A percentile compares a stretch with the other conserved stretches of the same genome.
phyloP scores from a whole-genome alignment of 2,329 filamentous ascomycete species.

The Diaporthe sp. region DNA sequence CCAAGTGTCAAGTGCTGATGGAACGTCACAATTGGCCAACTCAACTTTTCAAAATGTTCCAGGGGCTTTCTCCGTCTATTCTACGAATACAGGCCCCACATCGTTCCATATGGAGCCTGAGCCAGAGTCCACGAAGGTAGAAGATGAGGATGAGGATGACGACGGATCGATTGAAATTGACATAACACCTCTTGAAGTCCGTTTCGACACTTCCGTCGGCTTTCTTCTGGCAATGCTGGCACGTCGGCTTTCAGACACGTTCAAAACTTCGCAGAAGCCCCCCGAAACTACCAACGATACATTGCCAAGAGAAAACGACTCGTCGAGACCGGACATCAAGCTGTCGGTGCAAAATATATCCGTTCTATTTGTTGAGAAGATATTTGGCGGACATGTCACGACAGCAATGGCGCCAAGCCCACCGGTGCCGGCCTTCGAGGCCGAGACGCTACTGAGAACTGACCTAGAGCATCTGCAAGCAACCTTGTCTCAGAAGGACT shows the following conservation, averaged over 20 bases:
- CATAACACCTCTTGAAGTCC: slow-evolving; percentile 65
- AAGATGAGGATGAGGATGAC: slow-evolving; percentile 36
- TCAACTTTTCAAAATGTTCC: slow-evolving; percentile 60
- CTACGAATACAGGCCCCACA: slow-evolving; percentile 38
- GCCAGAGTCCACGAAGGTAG: slow-evolving; percentile 39
- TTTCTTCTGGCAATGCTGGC: slow-evolving; percentile 68
- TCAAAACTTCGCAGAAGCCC: slow-evolving; percentile 48
- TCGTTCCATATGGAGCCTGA: slow-evolving; percentile 34
- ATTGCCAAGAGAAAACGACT: slow-evolving; percentile 36
- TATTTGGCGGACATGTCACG: slow-evolving; percentile 66
- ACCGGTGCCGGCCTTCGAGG: slow-evolving; percentile 56
- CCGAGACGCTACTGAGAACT: slow-evolving; percentile 67
- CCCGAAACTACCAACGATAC: slow-evolving; percentile 40
- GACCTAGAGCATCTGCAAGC: slow-evolving; percentile 61
- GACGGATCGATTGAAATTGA: slow-evolving; percentile 62
- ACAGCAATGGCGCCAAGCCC: slow-evolving; percentile 52
- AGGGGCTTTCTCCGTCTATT: slow-evolving; percentile 71
- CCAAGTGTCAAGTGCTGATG: slow-evolving; percentile 48
- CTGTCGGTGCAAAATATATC: slow-evolving; percentile 64
- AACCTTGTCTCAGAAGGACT: slow-evolving; percentile 47
- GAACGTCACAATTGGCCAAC: slow-evolving; percentile 27
- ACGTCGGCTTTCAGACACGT: slow-evolving; percentile 62
- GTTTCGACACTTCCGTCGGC: slow-evolving; percentile 70
- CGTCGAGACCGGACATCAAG: slow-evolving; percentile 57
- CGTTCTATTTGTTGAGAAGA: slow-evolving; percentile 68